Evolutionary conservation across 345 rosid genomes (phyloP).

Genomic region (Rhodamnia rubescens): DNA sequence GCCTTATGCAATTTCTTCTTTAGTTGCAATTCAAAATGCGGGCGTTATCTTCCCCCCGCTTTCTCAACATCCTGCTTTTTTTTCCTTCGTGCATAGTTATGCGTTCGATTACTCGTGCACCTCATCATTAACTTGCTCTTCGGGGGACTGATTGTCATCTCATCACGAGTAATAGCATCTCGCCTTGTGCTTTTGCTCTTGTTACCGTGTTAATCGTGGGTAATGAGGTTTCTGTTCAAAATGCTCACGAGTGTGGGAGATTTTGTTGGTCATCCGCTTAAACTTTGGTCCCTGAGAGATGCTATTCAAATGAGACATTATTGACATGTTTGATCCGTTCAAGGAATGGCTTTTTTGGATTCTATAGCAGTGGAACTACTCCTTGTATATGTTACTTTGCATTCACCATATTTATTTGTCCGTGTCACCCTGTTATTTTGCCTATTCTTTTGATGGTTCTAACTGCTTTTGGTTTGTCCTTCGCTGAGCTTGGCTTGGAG

Average conservation of each 20-base stretch:
- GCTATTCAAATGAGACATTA: not conserved
- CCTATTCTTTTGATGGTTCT: not conserved
- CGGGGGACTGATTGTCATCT: not conserved
- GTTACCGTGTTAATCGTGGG: not conserved
- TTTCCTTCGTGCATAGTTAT: not conserved
- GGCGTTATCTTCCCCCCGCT: not conserved
- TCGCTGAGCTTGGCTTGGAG: not conserved
- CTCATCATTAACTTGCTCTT: not conserved
- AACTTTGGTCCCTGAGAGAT: not conserved
- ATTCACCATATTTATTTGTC: not conserved
- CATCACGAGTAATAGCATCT: not conserved
- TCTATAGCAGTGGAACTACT: not conserved
- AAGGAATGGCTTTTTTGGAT: not conserved
- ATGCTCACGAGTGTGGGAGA: not conserved
- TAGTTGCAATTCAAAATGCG: not conserved
- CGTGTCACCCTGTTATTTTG: accelerated
- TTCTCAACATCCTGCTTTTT: not conserved
- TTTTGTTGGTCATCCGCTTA: accelerated
- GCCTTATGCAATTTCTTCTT: not conserved
- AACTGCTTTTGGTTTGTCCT: not conserved
- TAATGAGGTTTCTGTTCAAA: not conserved
- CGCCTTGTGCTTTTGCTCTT: not conserved
- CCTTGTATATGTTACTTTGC: not conserved
- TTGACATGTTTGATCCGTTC: not conserved
- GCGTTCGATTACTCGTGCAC: not conserved